Percentiles rank a stretch among this genome's conserved stretches.
These are phyloP conservation scores for Pleomassaria siparia DNA, from an alignment of 2,329 filamentous ascomycete genomes.

Conservation along the genomic window DNA sequence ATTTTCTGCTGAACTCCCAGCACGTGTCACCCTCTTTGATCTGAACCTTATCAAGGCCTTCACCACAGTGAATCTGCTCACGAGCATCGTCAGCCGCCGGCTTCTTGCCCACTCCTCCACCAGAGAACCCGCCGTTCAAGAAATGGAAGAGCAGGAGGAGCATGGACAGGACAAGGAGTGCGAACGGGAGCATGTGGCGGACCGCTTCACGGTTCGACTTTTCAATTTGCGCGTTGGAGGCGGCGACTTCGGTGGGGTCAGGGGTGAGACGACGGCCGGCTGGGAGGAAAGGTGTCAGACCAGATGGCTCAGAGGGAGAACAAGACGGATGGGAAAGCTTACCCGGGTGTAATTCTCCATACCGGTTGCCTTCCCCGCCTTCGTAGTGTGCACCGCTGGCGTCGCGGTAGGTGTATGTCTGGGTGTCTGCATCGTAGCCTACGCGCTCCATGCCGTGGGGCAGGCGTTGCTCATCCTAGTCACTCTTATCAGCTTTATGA, in stretches of 20 bases:
- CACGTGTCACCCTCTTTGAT: slow-evolving; percentile 55
- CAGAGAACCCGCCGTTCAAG: slow-evolving; percentile 10
- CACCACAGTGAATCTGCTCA: slow-evolving; percentile 19
- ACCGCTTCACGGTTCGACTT: slow-evolving; percentile 45
- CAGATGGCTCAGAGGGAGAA: not conserved
- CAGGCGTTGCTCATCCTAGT: slow-evolving; percentile 54
- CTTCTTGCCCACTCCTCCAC: not conserved
- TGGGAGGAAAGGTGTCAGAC: slow-evolving; percentile 1
- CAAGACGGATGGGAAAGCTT: not conserved
- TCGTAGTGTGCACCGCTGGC: slow-evolving; percentile 53
- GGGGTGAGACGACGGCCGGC: slow-evolving; percentile 16
- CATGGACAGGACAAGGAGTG: slow-evolving; percentile 55
- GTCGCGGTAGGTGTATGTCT: slow-evolving; percentile 57
- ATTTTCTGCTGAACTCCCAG: slow-evolving; percentile 53
- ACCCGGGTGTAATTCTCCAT: slow-evolving; percentile 49
- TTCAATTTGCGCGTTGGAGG: slow-evolving; percentile 21
- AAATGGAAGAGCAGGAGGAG: slow-evolving; percentile 48
- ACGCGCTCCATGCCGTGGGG: slow-evolving; percentile 58
- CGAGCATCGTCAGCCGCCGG: slow-evolving; percentile 20
- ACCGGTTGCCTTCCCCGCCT: slow-evolving; percentile 53
- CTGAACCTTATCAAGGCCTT: slow-evolving; percentile 40
- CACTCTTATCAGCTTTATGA: slow-evolving; percentile 1
- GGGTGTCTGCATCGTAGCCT: slow-evolving; percentile 59
- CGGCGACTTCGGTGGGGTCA: slow-evolving; percentile 18
- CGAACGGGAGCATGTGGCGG: slow-evolving; percentile 61